A percentile compares a stretch with the other conserved stretches of the same genome.
These are phyloP conservation scores for Dentipellis sp. DNA, from an alignment of 768 basidiomycete species.

Conservation along the genomic window DNA sequence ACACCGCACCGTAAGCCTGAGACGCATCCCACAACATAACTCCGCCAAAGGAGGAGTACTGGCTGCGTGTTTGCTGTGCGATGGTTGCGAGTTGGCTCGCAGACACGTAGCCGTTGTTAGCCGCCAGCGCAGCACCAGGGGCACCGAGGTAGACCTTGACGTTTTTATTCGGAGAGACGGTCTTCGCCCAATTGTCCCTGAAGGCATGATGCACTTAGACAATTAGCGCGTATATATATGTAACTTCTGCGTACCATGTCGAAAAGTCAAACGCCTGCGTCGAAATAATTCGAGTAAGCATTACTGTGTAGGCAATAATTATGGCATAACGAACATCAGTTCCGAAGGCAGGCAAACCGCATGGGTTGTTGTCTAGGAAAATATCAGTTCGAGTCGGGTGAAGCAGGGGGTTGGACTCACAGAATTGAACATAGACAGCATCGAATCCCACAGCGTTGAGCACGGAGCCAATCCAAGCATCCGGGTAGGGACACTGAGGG, in stretches of 20 bases:
- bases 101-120: conserved; percentile 49
- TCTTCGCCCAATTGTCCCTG: conserved; percentile 61
- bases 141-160: conserved; percentile 61
- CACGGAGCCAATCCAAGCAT: conserved; percentile 48
- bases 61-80: conserved; percentile 39
- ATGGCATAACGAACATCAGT: conserved; percentile 27
- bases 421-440: conserved; percentile 68
- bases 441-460: conserved; percentile 57
- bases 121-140: conserved; percentile 46
- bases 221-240: background rate
- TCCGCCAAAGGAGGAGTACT: conserved; percentile 60
- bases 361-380: conserved; percentile 45
- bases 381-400: background rate
- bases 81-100: conserved; percentile 37
- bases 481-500: conserved; percentile 64
- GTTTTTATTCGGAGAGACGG: conserved; percentile 44
- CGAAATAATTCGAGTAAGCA: background rate
- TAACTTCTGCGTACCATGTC: conserved; percentile 30
- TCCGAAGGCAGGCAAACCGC: conserved; percentile 39
- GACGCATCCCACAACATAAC: conserved; percentile 36
- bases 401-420: conserved; percentile 21
- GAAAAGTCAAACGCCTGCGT: conserved; percentile 43
- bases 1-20: conserved; percentile 17
- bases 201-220: background rate
- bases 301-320: background rate